Evolutionary conservation across 75 land plant species (phyloP).

Genomic region (Sequoiadendron giganteum): DNA sequence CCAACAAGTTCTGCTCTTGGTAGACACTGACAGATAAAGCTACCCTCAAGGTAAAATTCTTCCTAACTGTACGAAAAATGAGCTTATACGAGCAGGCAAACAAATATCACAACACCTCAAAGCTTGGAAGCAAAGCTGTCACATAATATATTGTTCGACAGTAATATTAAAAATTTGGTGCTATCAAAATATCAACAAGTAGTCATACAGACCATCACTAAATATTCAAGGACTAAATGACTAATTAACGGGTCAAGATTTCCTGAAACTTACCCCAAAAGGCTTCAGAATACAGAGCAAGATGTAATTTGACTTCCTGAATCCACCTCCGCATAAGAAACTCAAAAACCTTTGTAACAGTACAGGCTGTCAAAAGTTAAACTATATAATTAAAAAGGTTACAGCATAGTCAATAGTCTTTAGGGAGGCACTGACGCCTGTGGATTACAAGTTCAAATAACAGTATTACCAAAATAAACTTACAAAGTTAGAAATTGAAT

Average conservation of each 20-base stretch:
- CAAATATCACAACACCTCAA: not conserved
- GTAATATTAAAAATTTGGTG: not conserved
- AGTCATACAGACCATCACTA: not conserved
- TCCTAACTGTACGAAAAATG: not conserved
- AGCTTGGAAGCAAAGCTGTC: not conserved
- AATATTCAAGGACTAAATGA: not conserved
- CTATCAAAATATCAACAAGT: not conserved
- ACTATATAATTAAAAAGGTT: constrained; percentile 6
- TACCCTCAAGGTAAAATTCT: not conserved
- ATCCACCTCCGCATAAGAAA: constrained; percentile 8
- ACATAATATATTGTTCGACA: not conserved
- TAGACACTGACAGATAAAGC: not conserved
- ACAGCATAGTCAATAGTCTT: constrained; percentile 6
- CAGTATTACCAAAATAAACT: constrained; percentile 9
- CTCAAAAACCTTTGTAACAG: constrained; percentile 7
- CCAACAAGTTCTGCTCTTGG: not conserved
- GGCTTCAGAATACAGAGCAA: constrained; percentile 15
- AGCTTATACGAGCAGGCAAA: not conserved
- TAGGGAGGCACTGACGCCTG: constrained; percentile 5
- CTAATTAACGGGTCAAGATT: not conserved
- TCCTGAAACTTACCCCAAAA: constrained; percentile 3
- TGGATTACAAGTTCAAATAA: constrained; percentile 4
- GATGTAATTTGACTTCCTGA: constrained; percentile 9
- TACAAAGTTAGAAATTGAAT: constrained; percentile 14
- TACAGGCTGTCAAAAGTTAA: constrained; percentile 5